Evolutionary conservation across 257 asterid genomes (phyloP), one percentile per base, ranked within the genome.

Genomic region (Jasminum sambac): DNA sequence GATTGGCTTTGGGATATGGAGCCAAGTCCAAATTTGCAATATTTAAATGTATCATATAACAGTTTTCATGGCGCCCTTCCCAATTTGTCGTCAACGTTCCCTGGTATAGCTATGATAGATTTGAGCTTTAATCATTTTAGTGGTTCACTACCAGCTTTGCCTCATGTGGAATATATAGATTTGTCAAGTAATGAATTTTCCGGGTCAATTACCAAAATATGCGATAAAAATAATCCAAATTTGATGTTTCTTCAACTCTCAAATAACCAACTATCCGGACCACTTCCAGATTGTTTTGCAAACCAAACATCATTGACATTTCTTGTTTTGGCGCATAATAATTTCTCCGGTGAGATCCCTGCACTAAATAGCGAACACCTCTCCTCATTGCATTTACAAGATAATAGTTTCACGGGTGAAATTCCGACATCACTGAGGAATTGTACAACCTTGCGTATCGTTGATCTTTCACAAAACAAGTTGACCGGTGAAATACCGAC

Each of bases 11-110:
- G 67, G 71, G 36, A 30, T 1, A 30, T 30, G n/a, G 68, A 68
- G 5, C 43, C 41, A 40, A n/a, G 55, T 0, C 68, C 64, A 11
- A 30, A 26, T 16, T 2, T 73, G 11, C 12, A 0, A 4, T 19
- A 14, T 19, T 69, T 78, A 21, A 73, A 73, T 67, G 43, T 78
- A 11, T 78, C 82, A 24, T 42, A 64, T 37, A 78, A 78, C 37
- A 24, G 60, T 2, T 24, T 78, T 0, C 19, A 6, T 19, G 82
- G 82, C 21, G 23, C 19, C 14, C 25, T 73, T 26, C 78, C 78
- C 3, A 36, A 72, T 58, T 50, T 69, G 38, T 50, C 68, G 5
- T 44, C n/a, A 8, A 76, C 2, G 48, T 25, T 63, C 43, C 11
- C 13, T 23, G 17, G 37, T 24, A 13, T 11, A 17, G 55, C 43